phyloP scores from a whole-genome alignment of 306 rosid species.

The Lathyrus oleraceus region DNA sequence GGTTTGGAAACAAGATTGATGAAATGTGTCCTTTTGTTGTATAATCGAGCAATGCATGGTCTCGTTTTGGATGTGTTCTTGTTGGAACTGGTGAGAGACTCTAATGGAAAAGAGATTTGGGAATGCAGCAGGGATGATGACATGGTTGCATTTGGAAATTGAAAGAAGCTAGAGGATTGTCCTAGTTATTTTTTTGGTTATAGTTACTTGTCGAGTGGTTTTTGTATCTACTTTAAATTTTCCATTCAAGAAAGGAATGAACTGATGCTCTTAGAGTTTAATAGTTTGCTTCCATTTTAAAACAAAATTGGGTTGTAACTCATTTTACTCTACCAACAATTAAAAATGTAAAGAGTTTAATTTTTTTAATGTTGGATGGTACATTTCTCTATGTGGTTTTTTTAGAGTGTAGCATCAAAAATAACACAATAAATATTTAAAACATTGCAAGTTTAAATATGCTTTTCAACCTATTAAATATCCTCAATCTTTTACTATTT shows the following conservation, averaged over 20 bases:
- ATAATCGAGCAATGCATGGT: constrained; percentile 28
- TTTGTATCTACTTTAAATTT: not conserved
- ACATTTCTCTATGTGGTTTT: no score
- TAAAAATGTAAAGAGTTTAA: no score
- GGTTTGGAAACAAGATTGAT: constrained; percentile 12
- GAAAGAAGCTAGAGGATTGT: not conserved
- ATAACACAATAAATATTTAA: no score
- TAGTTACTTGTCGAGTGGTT: constrained; percentile 12
- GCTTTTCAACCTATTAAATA: no score
- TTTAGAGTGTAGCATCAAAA: no score
- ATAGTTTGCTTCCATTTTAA: not conserved
- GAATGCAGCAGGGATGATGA: constrained; percentile 37
- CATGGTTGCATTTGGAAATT: constrained; percentile 33
- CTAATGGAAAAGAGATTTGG: constrained; percentile 25
- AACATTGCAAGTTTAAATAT: no score
- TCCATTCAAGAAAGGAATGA: constrained; percentile 24
- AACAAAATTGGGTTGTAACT: not conserved
- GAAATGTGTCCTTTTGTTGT: constrained; percentile 1
- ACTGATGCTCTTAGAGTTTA: not conserved
- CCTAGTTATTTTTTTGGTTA: not conserved
- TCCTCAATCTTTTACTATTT: no score
- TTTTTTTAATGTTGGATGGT: no score
- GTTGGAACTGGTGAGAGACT: not conserved
- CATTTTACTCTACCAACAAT: no score
- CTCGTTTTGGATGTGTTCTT: constrained; percentile 3